These are phyloP conservation scores for Skeletonema costatum DNA, from an alignment of 108 stramenopile genomes.

Conservation along the genomic window DNA sequence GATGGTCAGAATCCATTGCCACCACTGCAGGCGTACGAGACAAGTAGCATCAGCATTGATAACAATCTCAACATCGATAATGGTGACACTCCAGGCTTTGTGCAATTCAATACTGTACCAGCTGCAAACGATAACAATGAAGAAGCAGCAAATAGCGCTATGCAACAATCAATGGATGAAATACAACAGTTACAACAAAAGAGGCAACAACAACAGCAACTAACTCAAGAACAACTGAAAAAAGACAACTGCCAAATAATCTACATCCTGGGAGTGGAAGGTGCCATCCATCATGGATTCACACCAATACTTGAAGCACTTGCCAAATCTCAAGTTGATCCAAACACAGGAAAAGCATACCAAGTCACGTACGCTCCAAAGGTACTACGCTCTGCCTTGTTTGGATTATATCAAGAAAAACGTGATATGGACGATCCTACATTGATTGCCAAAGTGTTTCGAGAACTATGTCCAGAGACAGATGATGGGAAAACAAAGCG, in stretches of 20 bases:
- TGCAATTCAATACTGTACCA: background rate
- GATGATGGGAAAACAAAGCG: constrained; percentile 6
- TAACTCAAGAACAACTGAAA: background rate
- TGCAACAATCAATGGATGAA: background rate
- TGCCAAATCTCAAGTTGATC: constrained; percentile 4
- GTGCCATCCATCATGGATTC: constrained; percentile 29
- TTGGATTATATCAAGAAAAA: constrained; percentile 13
- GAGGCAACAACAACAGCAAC: background rate
- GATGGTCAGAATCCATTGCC: background rate
- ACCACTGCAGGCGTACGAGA: background rate
- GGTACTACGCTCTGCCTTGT: constrained; percentile 2
- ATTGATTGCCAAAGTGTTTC: constrained; percentile 6
- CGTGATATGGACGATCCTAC: constrained; percentile 12
- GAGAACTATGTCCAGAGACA: constrained; percentile 6
- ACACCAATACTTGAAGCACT: constrained; percentile 20
- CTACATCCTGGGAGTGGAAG: constrained; percentile 37
- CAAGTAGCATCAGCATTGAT: background rate
- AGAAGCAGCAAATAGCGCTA: background rate
- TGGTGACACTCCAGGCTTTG: background rate
- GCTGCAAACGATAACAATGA: background rate
- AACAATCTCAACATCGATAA: background rate
- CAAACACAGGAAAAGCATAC: background rate
- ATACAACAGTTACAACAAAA: background rate
- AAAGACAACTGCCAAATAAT: constrained; percentile 23
- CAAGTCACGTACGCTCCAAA: constrained; percentile 8